Evolutionary conservation across 2,329 filamentous ascomycete genomes (phyloP).

Genomic region (Exophiala lecanii-corni): DNA sequence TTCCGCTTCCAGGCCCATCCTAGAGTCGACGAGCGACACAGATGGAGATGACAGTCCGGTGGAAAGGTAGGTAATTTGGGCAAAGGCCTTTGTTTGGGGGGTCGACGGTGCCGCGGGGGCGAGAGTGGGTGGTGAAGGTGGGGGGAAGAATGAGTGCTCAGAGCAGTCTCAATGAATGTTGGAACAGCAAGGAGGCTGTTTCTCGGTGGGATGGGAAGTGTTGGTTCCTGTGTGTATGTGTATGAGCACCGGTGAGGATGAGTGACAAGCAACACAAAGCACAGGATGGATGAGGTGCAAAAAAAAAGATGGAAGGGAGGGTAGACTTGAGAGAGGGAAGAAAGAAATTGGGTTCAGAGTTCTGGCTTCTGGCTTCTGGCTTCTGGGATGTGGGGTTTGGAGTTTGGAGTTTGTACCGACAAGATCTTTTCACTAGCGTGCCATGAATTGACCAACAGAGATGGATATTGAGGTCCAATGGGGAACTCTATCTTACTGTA

Average conservation of each 20-base stretch:
- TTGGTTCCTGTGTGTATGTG: no score
- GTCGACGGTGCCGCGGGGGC: not conserved
- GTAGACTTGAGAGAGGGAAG: constrained; percentile 14
- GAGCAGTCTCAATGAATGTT: not conserved
- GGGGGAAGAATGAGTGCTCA: not conserved
- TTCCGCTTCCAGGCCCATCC: constrained; percentile 48
- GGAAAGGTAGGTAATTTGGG: no score
- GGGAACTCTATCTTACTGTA: constrained; percentile 1
- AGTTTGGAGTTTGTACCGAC: not conserved
- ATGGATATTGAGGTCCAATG: constrained; percentile 1
- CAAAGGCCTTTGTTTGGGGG: no score
- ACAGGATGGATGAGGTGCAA: constrained; percentile 13
- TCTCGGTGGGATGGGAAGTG: constrained; percentile 16
- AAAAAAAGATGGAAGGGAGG: constrained; percentile 12
- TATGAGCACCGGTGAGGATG: constrained; percentile 7
- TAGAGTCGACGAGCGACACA: constrained; percentile 28
- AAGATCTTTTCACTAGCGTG: constrained; percentile 2
- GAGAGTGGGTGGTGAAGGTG: constrained; percentile 9
- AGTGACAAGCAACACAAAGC: constrained; percentile 3
- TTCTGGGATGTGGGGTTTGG: constrained; percentile 6
- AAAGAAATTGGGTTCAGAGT: constrained; percentile 17
- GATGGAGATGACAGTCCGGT: not conserved
- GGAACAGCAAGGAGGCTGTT: constrained; percentile 19
- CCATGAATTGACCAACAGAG: not conserved
- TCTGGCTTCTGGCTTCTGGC: not conserved